These are phyloP conservation scores for Exobasidium cylindrosporum DNA, from an alignment of 1,284 basidiomycete species.

Conservation along the genomic window DNA sequence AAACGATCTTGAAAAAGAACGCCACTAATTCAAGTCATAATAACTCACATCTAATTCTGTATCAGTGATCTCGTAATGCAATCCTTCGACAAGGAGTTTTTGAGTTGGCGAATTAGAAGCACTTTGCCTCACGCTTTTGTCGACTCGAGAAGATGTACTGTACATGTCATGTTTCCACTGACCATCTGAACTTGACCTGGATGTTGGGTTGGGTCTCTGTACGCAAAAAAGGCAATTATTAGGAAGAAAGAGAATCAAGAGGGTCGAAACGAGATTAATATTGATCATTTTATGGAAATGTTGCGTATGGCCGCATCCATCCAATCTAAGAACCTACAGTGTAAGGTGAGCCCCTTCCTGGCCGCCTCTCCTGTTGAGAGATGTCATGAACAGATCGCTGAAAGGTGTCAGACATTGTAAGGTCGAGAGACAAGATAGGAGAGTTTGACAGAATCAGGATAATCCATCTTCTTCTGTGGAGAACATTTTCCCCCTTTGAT, in stretches of 20 bases:
- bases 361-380: neutral
- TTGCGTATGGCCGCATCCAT: neutral
- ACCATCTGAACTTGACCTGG: slow-evolving; percentile 1
- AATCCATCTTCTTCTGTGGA: too few relatives aligned
- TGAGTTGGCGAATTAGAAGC: slow-evolving; percentile 18
- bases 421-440: too few relatives aligned
- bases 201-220: neutral
- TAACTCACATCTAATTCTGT: slow-evolving; percentile 62
- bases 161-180: slow-evolving; percentile 17
- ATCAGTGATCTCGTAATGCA: slow-evolving; percentile 89
- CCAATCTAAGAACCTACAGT: neutral
- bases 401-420: neutral
- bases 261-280: neutral
- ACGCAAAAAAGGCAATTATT: neutral
- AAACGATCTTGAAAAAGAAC: too few relatives aligned
- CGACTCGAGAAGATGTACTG: neutral
- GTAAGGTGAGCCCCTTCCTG: neutral
- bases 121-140: neutral
- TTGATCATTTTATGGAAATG: neutral
- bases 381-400: neutral
- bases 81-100: slow-evolving; percentile 72
- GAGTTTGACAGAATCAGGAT: too few relatives aligned
- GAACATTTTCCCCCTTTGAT: too few relatives aligned
- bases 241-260: neutral
- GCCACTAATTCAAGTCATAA: too few relatives aligned